phyloP scores from a whole-genome alignment of 257 asterid genomes.

The Fraxinus quadrangulata region DNA sequence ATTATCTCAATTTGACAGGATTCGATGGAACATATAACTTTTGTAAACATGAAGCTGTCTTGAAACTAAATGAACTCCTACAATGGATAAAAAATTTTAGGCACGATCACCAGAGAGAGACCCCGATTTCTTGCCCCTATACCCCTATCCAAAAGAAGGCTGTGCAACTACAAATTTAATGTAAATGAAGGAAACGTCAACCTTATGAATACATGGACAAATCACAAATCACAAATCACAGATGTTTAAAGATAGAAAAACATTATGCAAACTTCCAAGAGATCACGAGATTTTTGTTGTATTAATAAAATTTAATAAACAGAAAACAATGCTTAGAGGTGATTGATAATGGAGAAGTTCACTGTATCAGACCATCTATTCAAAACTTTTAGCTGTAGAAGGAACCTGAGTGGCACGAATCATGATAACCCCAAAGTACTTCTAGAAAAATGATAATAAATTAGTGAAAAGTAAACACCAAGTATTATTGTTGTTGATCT shows the following conservation, averaged over 20 bases:
- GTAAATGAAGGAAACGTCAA: not conserved
- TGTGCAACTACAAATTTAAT: not conserved
- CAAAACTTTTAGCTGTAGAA: not conserved
- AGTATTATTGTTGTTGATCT: slow-evolving; percentile 31
- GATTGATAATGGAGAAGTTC: not conserved
- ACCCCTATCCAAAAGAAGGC: not conserved
- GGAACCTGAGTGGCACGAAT: not conserved
- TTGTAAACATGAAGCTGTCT: too few species aligned
- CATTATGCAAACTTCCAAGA: not conserved
- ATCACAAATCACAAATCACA: not conserved
- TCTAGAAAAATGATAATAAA: not conserved
- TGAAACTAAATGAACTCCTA: too few species aligned
- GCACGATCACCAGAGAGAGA: not conserved
- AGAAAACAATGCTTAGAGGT: not conserved
- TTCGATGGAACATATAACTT: not conserved
- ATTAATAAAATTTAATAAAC: not conserved
- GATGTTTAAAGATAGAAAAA: not conserved
- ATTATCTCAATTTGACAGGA: not conserved
- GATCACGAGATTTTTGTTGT: not conserved
- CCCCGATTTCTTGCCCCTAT: not conserved
- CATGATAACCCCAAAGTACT: not conserved
- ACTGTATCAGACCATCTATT: not conserved
- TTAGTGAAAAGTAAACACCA: slow-evolving; percentile 1
- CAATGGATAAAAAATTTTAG: not conserved
- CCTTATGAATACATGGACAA: not conserved